Conservation (phyloP, 805 yeast genomes). For the Lipomyces mesembrius region DNA sequence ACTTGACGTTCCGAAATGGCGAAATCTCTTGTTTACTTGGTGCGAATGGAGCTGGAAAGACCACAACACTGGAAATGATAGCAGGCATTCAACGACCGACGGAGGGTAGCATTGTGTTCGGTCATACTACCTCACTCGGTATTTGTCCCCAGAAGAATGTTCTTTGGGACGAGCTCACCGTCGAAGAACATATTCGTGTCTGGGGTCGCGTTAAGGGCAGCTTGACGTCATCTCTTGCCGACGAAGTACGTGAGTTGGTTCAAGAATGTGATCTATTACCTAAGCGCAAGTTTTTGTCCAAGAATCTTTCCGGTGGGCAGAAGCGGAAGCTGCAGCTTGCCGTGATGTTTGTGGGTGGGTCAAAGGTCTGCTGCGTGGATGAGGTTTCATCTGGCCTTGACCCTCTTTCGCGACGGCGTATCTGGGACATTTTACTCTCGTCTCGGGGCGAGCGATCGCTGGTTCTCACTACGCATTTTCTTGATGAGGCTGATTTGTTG, state of each 20-base stretch:
- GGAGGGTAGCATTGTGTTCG: conserved; percentile 40
- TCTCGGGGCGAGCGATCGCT: conserved; percentile 43
- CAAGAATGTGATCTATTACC: conserved; percentile 43
- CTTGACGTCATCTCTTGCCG: conserved; percentile 26
- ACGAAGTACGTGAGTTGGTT: conserved; percentile 37
- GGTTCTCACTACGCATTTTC: conserved; percentile 46
- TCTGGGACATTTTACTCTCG: conserved; percentile 46
- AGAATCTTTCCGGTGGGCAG: conserved; percentile 46
- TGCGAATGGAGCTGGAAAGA: conserved; percentile 49
- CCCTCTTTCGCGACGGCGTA: conserved; percentile 46
- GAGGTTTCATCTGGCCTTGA: conserved; percentile 49
- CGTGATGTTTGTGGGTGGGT: conserved; percentile 47
- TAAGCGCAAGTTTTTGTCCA: conserved; percentile 39
- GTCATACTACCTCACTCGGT: conserved; percentile 41
- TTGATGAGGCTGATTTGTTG: conserved; percentile 48
- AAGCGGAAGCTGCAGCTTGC: conserved; percentile 48
- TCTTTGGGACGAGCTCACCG: conserved; percentile 47
- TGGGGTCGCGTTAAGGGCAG: conserved; percentile 47
- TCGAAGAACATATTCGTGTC: conserved; percentile 44
- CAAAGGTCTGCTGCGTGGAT: conserved; percentile 46
- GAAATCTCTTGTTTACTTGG: conserved; percentile 47
- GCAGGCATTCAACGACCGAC: conserved; percentile 45
- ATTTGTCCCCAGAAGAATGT: conserved; percentile 48
- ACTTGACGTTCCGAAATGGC: conserved; percentile 42
- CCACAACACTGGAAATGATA: conserved; percentile 48